A percentile compares a stretch with the other conserved stretches of the same genome.
phyloP scores from a whole-genome alignment of 2,329 filamentous ascomycete genomes.

The Talaromyces sp. region DNA sequence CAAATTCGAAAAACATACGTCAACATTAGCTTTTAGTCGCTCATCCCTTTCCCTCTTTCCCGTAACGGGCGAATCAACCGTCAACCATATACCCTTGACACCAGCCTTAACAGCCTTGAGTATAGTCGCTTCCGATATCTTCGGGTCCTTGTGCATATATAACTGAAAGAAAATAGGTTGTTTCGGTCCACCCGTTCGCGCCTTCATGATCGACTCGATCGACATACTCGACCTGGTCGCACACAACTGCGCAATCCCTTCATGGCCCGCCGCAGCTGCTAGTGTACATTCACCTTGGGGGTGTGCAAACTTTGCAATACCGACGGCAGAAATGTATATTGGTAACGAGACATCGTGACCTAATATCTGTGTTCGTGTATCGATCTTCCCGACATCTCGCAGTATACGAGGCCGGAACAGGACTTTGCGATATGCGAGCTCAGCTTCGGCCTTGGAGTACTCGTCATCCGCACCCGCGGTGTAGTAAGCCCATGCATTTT shows the following conservation, averaged over 20 bases:
- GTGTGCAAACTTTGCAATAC: conserved; percentile 46
- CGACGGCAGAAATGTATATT: conserved; percentile 44
- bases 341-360: conserved; percentile 37
- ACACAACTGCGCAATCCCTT: conserved; percentile 39
- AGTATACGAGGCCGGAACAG: conserved; percentile 50
- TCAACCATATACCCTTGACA: conserved; percentile 34
- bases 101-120: conserved; percentile 31
- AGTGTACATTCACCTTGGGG: conserved; percentile 46
- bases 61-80: conserved; percentile 37
- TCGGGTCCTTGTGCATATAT: conserved; percentile 39
- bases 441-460: conserved; percentile 47
- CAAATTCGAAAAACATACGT: conserved; percentile 21
- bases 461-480: conserved; percentile 53
- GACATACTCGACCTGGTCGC: conserved; percentile 43
- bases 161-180: conserved; percentile 39
- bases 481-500: conserved; percentile 45
- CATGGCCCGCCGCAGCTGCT: conserved; percentile 40
- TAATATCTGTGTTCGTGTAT: conserved; percentile 37
- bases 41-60: conserved; percentile 37
- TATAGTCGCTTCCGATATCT: conserved; percentile 28
- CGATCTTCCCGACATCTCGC: conserved; percentile 39
- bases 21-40: conserved; percentile 28
- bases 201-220: conserved; percentile 39
- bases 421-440: conserved; percentile 45
- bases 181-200: conserved; percentile 22